Percentiles rank a stretch among this genome's conserved stretches.
Evolutionary conservation across 2,329 filamentous ascomycete species (phyloP).

Genomic region (Fusarium chaquense): DNA sequence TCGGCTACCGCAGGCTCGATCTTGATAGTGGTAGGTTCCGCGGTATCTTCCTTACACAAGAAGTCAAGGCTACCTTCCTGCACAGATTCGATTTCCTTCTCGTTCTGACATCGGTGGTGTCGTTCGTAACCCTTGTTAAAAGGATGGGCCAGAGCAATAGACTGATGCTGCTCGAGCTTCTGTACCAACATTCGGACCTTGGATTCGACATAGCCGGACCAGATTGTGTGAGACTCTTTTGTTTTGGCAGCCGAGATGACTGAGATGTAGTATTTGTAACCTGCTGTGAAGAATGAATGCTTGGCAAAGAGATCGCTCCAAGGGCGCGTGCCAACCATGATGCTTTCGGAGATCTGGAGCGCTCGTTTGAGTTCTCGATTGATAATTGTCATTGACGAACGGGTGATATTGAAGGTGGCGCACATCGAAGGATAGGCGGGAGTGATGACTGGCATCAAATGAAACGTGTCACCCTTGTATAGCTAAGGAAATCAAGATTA

Average conservation of each 20-base stretch:
- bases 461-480: slow-evolving; percentile 85
- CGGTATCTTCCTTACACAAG: slow-evolving; percentile 55
- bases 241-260: slow-evolving; percentile 85
- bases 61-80: slow-evolving; percentile 65
- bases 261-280: slow-evolving; percentile 95
- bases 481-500: slow-evolving; percentile 54
- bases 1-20: slow-evolving; percentile 31
- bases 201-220: slow-evolving; percentile 93
- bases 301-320: slow-evolving; percentile 93
- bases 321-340: slow-evolving; percentile 78
- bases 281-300: slow-evolving; percentile 92
- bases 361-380: slow-evolving; percentile 84
- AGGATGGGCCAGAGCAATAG: slow-evolving; percentile 85
- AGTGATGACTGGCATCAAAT: slow-evolving; percentile 98
- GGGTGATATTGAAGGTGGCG: slow-evolving; percentile 91
- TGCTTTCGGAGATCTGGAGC: slow-evolving; percentile 80
- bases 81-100: slow-evolving; percentile 63
- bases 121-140: slow-evolving; percentile 95
- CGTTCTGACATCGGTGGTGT: slow-evolving; percentile 75
- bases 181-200: slow-evolving; percentile 89
- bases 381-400: slow-evolving; percentile 87
- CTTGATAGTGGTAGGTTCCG: slow-evolving; percentile 51
- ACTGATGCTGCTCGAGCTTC: slow-evolving; percentile 82
- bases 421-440: slow-evolving; percentile 99
- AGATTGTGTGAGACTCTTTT: slow-evolving; percentile 85